These are phyloP conservation scores for Xylaria polymorpha DNA, from an alignment of 2,329 filamentous ascomycete species.

Conservation along the genomic window DNA sequence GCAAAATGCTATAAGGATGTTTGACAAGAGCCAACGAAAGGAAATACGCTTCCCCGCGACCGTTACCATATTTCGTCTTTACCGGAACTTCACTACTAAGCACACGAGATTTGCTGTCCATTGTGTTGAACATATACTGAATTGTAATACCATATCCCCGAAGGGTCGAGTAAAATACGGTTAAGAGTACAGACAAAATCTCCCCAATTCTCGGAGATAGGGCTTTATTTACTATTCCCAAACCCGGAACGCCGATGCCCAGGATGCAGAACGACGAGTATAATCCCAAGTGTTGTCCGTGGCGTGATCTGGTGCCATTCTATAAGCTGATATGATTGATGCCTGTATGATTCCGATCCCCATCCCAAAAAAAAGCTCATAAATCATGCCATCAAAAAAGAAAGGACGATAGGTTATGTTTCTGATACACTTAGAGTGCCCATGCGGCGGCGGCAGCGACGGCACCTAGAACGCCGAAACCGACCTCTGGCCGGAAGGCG, in stretches of 20 bases:
- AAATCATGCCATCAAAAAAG: conserved; percentile 15
- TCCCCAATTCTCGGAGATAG: neutral
- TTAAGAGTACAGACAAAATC: neutral
- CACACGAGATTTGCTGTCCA: neutral
- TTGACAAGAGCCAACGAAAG: neutral
- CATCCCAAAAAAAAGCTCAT: conserved; percentile 16
- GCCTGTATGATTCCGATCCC: conserved; percentile 15
- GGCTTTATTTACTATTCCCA: conserved; percentile 15
- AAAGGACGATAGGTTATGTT: neutral
- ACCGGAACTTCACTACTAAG: neutral
- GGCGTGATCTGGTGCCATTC: conserved; percentile 11
- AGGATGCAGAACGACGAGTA: conserved; percentile 12
- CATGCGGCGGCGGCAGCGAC: conserved; percentile 44
- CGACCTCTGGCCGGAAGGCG: conserved; percentile 45
- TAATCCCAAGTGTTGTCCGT: neutral
- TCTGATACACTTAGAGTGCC: conserved; percentile 41
- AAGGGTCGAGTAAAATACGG: neutral
- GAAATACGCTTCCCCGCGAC: neutral
- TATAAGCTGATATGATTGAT: conserved; percentile 24
- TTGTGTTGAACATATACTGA: neutral
- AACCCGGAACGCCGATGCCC: conserved; percentile 26
- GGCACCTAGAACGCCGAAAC: conserved; percentile 46
- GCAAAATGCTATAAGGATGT: neutral
- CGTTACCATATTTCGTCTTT: neutral
- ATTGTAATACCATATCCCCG: neutral